phyloP scores from a whole-genome alignment of 495 filamentous ascomycete species.

The Opeltia flavorubescens region DNA sequence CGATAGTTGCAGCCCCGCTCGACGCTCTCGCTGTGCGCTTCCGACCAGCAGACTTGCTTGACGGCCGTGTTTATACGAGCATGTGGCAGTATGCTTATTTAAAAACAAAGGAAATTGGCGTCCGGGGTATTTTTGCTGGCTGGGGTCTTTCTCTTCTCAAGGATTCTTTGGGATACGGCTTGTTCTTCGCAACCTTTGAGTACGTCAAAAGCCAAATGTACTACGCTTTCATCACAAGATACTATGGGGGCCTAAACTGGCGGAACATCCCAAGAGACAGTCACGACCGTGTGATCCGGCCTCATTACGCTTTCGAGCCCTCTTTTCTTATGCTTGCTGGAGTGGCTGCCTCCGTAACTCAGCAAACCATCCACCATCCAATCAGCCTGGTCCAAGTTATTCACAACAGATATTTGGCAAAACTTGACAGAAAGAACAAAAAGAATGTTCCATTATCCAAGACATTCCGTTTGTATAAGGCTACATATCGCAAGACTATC shows the following conservation, averaged over 20 bases:
- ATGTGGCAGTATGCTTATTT: constrained; percentile 70
- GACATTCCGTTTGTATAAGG: constrained; percentile 53
- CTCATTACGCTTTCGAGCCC: constrained; percentile 78
- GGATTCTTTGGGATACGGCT: constrained; percentile 65
- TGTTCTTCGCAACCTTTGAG: constrained; percentile 82
- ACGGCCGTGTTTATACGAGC: constrained; percentile 51
- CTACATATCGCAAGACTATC: constrained; percentile 64
- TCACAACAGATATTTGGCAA: constrained; percentile 67
- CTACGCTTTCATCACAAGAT: constrained; percentile 64
- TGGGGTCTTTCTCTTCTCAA: constrained; percentile 66
- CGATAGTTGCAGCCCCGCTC: constrained; percentile 69
- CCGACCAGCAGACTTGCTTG: constrained; percentile 52
- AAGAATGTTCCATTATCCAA: constrained; percentile 27
- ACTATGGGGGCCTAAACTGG: constrained; percentile 49
- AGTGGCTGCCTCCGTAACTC: constrained; percentile 56
- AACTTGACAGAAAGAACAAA: constrained; percentile 53
- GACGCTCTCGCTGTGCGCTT: constrained; percentile 77
- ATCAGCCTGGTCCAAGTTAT: constrained; percentile 58
- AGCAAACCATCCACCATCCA: constrained; percentile 71
- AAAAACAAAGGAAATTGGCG: constrained; percentile 66
- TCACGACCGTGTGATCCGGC: constrained; percentile 44
- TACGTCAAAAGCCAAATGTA: constrained; percentile 75
- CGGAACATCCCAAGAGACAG: constrained; percentile 27
- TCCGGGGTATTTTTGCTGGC: constrained; percentile 70
- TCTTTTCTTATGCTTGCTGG: constrained; percentile 68